phyloP scores from a whole-genome alignment of 169 alveolate genomes.

The Eimeria mitis region DNA sequence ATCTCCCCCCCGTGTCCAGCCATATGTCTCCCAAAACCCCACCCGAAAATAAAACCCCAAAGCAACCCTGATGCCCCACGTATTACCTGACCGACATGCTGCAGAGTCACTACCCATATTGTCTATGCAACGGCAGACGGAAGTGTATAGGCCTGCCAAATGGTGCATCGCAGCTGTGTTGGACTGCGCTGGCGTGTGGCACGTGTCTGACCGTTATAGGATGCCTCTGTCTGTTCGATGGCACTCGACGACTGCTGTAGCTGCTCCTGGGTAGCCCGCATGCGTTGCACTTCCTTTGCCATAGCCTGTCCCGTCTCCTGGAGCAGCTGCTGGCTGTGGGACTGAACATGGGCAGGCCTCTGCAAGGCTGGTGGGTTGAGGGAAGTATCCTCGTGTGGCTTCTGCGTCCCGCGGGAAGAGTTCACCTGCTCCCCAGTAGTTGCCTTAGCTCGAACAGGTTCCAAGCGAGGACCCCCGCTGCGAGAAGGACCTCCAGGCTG shows the following conservation, averaged over 20 bases:
- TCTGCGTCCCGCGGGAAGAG: background rate
- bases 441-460: conserved; percentile 60
- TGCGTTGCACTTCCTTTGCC: conserved; percentile 77
- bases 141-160: background rate
- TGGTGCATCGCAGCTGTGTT: background rate
- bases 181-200: conserved; percentile 4
- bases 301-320: conserved; percentile 76
- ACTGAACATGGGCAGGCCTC: conserved; percentile 27
- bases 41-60: background rate
- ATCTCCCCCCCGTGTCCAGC: background rate
- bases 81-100: background rate
- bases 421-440: conserved; percentile 52
- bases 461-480: conserved; percentile 58
- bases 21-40: background rate
- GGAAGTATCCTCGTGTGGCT: background rate
- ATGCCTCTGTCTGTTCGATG: conserved; percentile 76
- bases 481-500: conserved; percentile 32
- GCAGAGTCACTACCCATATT: background rate
- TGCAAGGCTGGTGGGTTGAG: conserved; percentile 6
- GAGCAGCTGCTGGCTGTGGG: conserved; percentile 66
- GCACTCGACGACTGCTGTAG: conserved; percentile 76
- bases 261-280: conserved; percentile 78
- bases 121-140: background rate
- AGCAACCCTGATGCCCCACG: background rate
- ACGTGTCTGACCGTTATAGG: conserved; percentile 79